phyloP scores from a whole-genome alignment of 495 filamentous ascomycete species.

The Wilcoxina mikolae region DNA sequence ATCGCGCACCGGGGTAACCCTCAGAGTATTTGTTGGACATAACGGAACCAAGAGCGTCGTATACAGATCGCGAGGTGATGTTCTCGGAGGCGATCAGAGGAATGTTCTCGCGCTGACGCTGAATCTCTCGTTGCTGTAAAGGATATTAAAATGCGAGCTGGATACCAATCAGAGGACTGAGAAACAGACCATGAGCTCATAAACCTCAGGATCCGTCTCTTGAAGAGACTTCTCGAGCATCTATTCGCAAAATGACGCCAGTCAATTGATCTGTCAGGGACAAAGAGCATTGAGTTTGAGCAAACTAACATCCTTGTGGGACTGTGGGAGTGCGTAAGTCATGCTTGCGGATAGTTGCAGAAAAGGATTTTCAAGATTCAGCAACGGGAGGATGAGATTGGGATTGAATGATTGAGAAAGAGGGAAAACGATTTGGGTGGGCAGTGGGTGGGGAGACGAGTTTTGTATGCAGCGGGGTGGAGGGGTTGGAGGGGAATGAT shows the following conservation, averaged over 20 bases:
- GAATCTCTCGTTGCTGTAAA: conserved; percentile 74
- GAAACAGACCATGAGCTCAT: conserved; percentile 72
- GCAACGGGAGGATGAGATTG: not conserved
- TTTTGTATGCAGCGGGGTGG: not conserved
- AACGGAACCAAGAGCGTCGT: conserved; percentile 74
- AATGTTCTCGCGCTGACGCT: conserved; percentile 95
- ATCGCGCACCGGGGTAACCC: conserved; percentile 93
- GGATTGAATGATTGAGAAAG: not conserved
- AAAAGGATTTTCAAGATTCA: not conserved
- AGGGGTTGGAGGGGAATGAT: not conserved
- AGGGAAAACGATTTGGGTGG: not conserved
- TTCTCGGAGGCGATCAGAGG: conserved; percentile 94
- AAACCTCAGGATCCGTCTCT: conserved; percentile 79
- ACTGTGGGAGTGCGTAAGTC: conserved; percentile 70
- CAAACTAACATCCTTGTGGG: conserved; percentile 72
- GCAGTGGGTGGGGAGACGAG: not conserved
- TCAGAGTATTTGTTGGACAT: conserved; percentile 99
- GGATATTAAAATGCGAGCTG: conserved; percentile 6
- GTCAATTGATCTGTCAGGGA: conserved; percentile 16
- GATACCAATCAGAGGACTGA: not conserved
- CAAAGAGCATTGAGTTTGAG: conserved; percentile 2
- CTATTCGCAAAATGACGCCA: conserved; percentile 44
- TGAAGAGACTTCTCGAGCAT: conserved; percentile 79
- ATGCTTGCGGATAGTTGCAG: conserved; percentile 12
- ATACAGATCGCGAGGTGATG: conserved; percentile 76